phyloP scores from a whole-genome alignment of 2,329 filamentous ascomycete genomes.

The Xylariales sp. region DNA sequence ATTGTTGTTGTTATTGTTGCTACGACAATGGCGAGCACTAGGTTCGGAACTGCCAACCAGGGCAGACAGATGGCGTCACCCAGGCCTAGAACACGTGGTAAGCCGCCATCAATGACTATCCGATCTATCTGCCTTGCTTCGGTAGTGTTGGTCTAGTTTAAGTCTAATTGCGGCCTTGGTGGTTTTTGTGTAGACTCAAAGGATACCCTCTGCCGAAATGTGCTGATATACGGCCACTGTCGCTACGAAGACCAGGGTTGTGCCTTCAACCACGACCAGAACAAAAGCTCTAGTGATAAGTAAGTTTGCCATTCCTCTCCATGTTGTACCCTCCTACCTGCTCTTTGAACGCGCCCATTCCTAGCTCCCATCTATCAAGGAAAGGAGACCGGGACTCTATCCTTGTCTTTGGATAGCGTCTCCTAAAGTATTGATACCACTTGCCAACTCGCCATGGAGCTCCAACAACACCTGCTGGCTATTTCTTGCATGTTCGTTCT shows the following conservation, averaged over 20 bases:
- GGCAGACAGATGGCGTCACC: slow-evolving; percentile 53
- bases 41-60: slow-evolving; percentile 48
- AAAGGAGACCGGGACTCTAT: neutral
- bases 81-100: slow-evolving; percentile 53
- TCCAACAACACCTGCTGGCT: neutral
- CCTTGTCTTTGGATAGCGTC: neutral
- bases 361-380: neutral
- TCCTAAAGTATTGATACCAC: neutral
- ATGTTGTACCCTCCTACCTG: neutral
- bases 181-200: slow-evolving; percentile 72
- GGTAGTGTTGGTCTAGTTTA: neutral
- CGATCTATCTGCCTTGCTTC: neutral
- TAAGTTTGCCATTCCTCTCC: slow-evolving; percentile 45
- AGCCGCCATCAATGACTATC: slow-evolving; percentile 30
- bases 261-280: slow-evolving; percentile 87
- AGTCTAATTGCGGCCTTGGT: slow-evolving; percentile 37
- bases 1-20: slow-evolving; percentile 4
- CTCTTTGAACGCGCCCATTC: neutral
- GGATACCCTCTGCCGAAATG: slow-evolving; percentile 91
- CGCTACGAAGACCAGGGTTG: slow-evolving; percentile 92
- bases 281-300: slow-evolving; percentile 61
- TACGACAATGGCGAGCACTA: slow-evolving; percentile 49
- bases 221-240: slow-evolving; percentile 93
- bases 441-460: neutral
- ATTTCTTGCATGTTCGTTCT: neutral